Percentiles rank a stretch among this genome's conserved stretches.
Evolutionary conservation across 2,329 filamentous ascomycete species (phyloP).

Genomic region (Colletotrichum incanum): DNA sequence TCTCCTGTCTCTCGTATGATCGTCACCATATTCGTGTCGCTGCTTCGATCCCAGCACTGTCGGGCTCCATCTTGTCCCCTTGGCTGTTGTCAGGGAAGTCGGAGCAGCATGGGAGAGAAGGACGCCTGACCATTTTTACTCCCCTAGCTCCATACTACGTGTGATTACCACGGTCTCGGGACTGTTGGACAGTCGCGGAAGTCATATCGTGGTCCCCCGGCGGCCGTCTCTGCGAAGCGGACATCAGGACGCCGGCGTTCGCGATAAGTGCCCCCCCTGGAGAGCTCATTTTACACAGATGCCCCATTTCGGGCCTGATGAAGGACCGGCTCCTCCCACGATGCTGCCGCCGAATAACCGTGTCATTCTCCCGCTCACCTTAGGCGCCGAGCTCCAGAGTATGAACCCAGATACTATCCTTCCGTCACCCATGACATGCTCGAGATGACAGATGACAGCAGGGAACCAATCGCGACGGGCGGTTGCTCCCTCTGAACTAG

Average conservation of each 20-base stretch:
- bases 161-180: slow-evolving; percentile 35
- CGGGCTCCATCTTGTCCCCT: slow-evolving; percentile 7
- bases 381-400: background rate
- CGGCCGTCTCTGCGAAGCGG: slow-evolving; percentile 25
- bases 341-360: slow-evolving; percentile 5
- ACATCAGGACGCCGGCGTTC: slow-evolving; percentile 16
- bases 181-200: slow-evolving; percentile 28
- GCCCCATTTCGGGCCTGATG: slow-evolving; percentile 10
- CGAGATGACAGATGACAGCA: slow-evolving; percentile 5
- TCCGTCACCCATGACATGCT: slow-evolving; percentile 8
- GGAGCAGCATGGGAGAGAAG: slow-evolving; percentile 3
- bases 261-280: background rate
- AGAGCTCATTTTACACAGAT: slow-evolving; percentile 18
- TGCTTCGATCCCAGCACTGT: background rate
- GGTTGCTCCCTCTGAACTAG: slow-evolving; percentile 15
- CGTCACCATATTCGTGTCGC: slow-evolving; percentile 3
- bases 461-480: slow-evolving; percentile 2
- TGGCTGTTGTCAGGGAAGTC: slow-evolving; percentile 11
- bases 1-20: slow-evolving; percentile 24
- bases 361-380: slow-evolving; percentile 11
- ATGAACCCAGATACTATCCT: slow-evolving; percentile 11
- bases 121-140: background rate
- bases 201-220: slow-evolving; percentile 33
- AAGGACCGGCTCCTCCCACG: slow-evolving; percentile 4
- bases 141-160: slow-evolving; percentile 27